phyloP scores from a whole-genome alignment of 305 asterid species.

The Solanum hybrid region DNA sequence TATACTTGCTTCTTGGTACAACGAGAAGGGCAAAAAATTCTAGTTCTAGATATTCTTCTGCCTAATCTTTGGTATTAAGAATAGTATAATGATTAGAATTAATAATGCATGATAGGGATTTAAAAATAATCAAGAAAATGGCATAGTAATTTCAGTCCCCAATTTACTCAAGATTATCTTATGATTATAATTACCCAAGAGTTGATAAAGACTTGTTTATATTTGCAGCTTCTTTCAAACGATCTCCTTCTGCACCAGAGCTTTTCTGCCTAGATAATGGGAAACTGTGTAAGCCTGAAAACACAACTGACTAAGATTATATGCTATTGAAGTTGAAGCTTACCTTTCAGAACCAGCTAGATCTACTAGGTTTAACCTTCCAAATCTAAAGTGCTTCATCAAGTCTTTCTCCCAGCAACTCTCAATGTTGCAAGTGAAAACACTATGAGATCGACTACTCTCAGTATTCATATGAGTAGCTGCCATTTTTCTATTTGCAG shows the following conservation, averaged over 20 bases:
- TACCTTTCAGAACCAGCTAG: constrained; percentile 94
- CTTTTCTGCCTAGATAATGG: constrained; percentile 58
- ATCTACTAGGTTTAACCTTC: constrained; percentile 76
- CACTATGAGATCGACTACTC: constrained; percentile 90
- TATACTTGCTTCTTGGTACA: neutral
- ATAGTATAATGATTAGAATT: neutral
- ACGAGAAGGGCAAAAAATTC: neutral
- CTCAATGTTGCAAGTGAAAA: constrained; percentile 75
- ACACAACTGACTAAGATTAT: neutral
- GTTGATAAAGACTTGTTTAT: constrained; percentile 84
- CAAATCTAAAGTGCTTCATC: constrained; percentile 67
- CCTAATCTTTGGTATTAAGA: neutral
- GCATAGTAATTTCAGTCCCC: neutral
- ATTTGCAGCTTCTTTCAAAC: constrained; percentile 81
- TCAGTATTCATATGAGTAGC: constrained; percentile 80
- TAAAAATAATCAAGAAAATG: neutral
- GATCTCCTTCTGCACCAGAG: constrained; percentile 89
- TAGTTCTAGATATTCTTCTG: neutral
- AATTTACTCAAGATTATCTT: constrained; percentile 3
- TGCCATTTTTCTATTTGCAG: constrained; percentile 73
- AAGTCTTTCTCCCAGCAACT: constrained; percentile 82
- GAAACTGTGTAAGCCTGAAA: constrained; percentile 8
- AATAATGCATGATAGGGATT: neutral
- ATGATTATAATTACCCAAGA: constrained; percentile 52
- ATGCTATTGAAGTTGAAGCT: neutral